Evolutionary conservation across 345 rosid genomes (phyloP), one percentile per base, ranked within the genome.

Genomic region (Zanthoxylum bungeanum): DNA sequence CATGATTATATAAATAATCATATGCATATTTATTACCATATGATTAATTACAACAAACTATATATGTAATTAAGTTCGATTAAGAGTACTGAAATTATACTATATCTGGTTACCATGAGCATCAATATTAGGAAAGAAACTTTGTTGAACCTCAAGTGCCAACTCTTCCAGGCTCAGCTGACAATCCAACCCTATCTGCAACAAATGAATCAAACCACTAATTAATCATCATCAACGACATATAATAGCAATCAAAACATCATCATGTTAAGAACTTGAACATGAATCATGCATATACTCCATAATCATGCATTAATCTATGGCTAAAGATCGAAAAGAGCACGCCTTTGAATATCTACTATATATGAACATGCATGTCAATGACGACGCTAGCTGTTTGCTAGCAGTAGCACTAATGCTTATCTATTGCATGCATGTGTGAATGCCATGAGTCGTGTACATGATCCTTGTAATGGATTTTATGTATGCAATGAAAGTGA

Each of bases 91-190:
- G 61, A 12, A 25, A 17, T 4, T 1, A 50, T 60, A 40, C 47
- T 68, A 72, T 30, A 59, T 66, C 24, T 71, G 53, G 17, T 64
- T 49, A 6, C 69, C 28, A 22, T 69, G 27, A 65, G 36, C 25
- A 64, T 36, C 39, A n/a, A n/a, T n/a, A 27, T 69, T 69, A 3
- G 75, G 72, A 24, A 71, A 67, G 83, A 90, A 88, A 83, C 86
- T 92, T 74, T 82, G 86, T 65, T 94, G 98, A 79, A 94, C 87
- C 83, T 88, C 93, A 28, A 90, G 81, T 31, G 89, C 90, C 42
- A 93, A 74, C 75, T 93, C 98, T 84, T 94, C 98, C 85, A 94
- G 79, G 73, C 97, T 92, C 74, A 94, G 79, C 78, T 80, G 86
- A 64, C 92, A 91, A 76, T 89, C 92, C 76, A 91, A 47, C 59